Evolutionary conservation across 2,329 filamentous ascomycete genomes (phyloP), one percentile per base, ranked within the genome.

Genomic region (Chaetomium sp.): DNA sequence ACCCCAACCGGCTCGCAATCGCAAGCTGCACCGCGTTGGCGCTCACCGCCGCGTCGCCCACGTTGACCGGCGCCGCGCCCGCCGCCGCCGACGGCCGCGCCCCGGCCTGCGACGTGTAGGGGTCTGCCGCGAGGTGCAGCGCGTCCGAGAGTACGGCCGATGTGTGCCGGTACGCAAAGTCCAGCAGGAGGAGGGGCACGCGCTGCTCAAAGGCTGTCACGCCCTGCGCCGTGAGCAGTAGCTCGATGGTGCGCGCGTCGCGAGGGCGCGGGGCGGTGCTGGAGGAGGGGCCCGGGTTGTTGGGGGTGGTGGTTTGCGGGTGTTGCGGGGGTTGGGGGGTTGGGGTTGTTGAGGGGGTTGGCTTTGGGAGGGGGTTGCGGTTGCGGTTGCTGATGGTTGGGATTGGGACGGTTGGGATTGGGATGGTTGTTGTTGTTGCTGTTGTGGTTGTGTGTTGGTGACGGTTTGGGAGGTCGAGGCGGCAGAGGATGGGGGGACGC

Each of bases 81-180:
- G 80, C 76, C 0, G 80, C 74, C 7, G 78, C 83, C 47, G 81
- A 82, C 2, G 84, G 81, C 68, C 81, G 81, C 5, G 80, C 73
- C 62, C 84, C 84, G 2, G 84, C 85, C 63, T 86, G 82, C 7
- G 81, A 78, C 23, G 85, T 81, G 78, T 91, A 90, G 8, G 89
- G 89, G 75, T 92, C 89, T 7, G 85, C 83, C 6, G 84, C 83
- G 29, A 91, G 84, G 72, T 90, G 88, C 19, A 91, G 78, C 7
- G 87, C 88, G 78, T 93, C 90, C 69, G 81, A 86, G 23, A 93
- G 85, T 42, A 93, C 82, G 64, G 85, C 84, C 1, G 87, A 87
- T 10, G 89, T 91, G 81, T 93, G 91, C 45, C 91, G 87, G 83
- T 95, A 95, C 57, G 91, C 90, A 74, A 94, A 94, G 79, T 95